Evolutionary conservation across 768 basidiomycete species (phyloP).

Genomic region (Rhodotorula babjevae): DNA sequence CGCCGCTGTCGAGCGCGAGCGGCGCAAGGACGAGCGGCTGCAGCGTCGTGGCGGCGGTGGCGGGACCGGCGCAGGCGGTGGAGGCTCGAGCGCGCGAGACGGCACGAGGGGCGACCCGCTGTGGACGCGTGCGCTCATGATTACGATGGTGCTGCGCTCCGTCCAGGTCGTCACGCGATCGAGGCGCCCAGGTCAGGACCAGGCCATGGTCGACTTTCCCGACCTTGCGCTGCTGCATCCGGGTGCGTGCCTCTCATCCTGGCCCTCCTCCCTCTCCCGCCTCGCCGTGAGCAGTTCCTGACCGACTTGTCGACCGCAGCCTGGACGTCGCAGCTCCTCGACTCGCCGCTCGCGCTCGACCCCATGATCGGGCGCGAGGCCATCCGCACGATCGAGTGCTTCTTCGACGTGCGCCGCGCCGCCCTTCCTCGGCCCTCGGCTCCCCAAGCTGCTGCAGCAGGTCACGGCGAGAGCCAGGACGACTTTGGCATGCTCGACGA

Average conservation of each 20-base stretch:
- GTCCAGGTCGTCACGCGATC: conserved; percentile 55
- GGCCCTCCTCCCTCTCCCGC: conserved; percentile 23
- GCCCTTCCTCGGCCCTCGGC: neutral
- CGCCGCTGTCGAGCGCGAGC: conserved; percentile 44
- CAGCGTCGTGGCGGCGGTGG: neutral
- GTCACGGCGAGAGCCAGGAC: conserved; percentile 67
- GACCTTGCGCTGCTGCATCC: conserved; percentile 59
- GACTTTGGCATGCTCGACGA: conserved; percentile 59
- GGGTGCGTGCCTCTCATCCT: conserved; percentile 48
- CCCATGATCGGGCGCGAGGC: conserved; percentile 57
- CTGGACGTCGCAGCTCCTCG: conserved; percentile 57
- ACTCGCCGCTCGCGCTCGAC: conserved; percentile 51
- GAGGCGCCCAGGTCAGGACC: conserved; percentile 29
- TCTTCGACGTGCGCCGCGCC: conserved; percentile 55
- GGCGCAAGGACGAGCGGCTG: conserved; percentile 30
- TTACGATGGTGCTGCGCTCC: conserved; percentile 56
- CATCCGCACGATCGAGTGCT: conserved; percentile 57
- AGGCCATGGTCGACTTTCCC: conserved; percentile 53
- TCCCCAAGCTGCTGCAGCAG: conserved; percentile 3
- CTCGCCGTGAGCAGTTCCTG: neutral
- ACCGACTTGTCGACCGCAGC: conserved; percentile 47
- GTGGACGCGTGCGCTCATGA: conserved; percentile 46
- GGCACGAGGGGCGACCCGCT: conserved; percentile 32
- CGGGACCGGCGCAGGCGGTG: neutral
- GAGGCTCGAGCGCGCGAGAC: no score